These are phyloP conservation scores for Naegleria fowleri DNA, from an alignment of 208 protist genomes.

Conservation along the genomic window DNA sequence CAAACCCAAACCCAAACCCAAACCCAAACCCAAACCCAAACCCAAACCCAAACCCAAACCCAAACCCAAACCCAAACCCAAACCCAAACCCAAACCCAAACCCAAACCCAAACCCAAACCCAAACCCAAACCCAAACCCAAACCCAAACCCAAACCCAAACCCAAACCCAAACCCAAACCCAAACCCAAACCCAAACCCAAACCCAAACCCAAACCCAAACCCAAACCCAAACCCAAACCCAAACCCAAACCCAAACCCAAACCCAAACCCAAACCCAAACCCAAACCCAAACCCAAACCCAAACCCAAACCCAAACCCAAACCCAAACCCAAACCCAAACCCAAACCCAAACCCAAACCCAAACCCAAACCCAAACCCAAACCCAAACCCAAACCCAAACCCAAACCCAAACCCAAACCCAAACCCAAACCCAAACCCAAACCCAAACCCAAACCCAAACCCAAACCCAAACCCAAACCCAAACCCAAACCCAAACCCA, in stretches of 20 bases:
- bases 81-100: conserved; percentile 30
- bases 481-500: conserved; percentile 32
- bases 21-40: conserved; percentile 30
- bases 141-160: conserved; percentile 30
- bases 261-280: conserved; percentile 30
- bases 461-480: conserved; percentile 32
- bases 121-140: conserved; percentile 32
- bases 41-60: conserved; percentile 32
- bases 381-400: conserved; percentile 30
- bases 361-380: conserved; percentile 32
- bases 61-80: conserved; percentile 32
- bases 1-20: conserved; percentile 32
- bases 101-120: conserved; percentile 32
- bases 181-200: conserved; percentile 32
- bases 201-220: conserved; percentile 30
- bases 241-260: conserved; percentile 32
- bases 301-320: conserved; percentile 32
- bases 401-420: conserved; percentile 32
- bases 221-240: conserved; percentile 32
- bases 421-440: conserved; percentile 32
- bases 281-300: conserved; percentile 32
- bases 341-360: conserved; percentile 32
- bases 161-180: conserved; percentile 32
- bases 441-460: conserved; percentile 30
- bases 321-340: conserved; percentile 30